Percentiles rank a stretch among this genome's conserved stretches.
phyloP scores from a whole-genome alignment of 768 basidiomycete genomes.

The Pisolithus albus region DNA sequence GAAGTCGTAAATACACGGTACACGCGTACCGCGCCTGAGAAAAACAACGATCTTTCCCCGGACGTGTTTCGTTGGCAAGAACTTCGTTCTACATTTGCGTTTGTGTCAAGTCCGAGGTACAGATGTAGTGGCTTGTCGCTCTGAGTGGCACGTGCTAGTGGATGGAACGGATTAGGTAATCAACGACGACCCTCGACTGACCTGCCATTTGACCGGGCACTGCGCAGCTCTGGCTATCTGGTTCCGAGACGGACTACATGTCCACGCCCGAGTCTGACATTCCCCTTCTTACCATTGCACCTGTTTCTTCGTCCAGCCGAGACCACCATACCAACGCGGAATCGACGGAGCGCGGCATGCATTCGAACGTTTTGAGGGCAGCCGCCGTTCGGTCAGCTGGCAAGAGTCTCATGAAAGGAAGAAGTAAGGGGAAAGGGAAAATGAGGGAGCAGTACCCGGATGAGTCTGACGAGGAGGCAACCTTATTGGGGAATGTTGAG shows the following conservation, averaged over 20 bases:
- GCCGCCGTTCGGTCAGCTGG: slow-evolving; percentile 24
- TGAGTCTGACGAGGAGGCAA: slow-evolving; percentile 58
- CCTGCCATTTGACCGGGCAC: background rate
- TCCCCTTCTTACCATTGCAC: slow-evolving; percentile 56
- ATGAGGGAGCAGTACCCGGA: slow-evolving; percentile 53
- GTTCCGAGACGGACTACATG: slow-evolving; percentile 14
- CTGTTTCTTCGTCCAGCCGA: slow-evolving; percentile 40
- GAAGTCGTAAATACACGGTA: too few relatives aligned
- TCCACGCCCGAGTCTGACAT: slow-evolving; percentile 58
- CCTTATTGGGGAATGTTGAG: slow-evolving; percentile 37
- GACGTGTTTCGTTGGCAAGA: too few relatives aligned
- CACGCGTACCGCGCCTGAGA: too few relatives aligned
- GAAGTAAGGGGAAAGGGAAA: slow-evolving; percentile 32
- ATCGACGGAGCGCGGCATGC: slow-evolving; percentile 19
- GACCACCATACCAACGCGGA: slow-evolving; percentile 5
- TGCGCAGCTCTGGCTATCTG: background rate
- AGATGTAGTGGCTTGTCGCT: slow-evolving; percentile 42
- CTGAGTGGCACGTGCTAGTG: slow-evolving; percentile 20
- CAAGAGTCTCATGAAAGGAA: slow-evolving; percentile 11
- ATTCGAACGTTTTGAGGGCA: slow-evolving; percentile 26
- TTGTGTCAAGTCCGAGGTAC: too few relatives aligned
- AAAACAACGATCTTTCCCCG: too few relatives aligned
- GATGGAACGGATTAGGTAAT: too few relatives aligned
- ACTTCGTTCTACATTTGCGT: too few relatives aligned
- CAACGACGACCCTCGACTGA: too few relatives aligned